Evolutionary conservation across 345 rosid species (phyloP).

Genomic region (Anastatica hierochuntica): DNA sequence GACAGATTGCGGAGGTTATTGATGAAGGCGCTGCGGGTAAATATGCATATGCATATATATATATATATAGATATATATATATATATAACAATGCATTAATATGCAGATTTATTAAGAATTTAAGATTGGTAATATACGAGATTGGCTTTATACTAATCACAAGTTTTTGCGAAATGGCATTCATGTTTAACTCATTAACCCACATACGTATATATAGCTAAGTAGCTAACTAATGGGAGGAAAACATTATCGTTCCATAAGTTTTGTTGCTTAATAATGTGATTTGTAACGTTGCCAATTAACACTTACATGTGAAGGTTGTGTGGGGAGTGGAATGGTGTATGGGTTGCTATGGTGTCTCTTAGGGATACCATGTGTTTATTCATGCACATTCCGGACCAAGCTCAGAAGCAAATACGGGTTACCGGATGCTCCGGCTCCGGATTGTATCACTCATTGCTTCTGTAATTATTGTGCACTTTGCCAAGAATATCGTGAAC

Average conservation of each 20-base stretch:
- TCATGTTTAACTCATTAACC: no score
- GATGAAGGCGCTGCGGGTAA: slow-evolving; percentile 44
- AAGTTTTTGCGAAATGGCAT: no score
- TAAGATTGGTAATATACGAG: no score
- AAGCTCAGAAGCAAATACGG: slow-evolving; percentile 32
- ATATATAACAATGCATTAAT: no score
- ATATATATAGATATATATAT: no score
- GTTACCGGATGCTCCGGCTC: slow-evolving; percentile 42
- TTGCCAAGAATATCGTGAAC: slow-evolving; percentile 52
- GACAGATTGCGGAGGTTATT: slow-evolving; percentile 47
- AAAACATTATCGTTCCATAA: no score
- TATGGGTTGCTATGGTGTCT: slow-evolving; percentile 21
- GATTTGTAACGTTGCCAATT: not conserved
- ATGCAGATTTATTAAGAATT: no score
- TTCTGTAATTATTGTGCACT: slow-evolving; percentile 44
- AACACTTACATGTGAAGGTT: not conserved
- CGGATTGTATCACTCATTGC: slow-evolving; percentile 35
- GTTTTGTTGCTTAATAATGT: no score
- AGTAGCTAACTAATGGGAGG: no score
- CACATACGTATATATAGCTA: no score
- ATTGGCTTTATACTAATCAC: no score
- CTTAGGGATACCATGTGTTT: slow-evolving; percentile 10
- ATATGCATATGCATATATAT: not conserved
- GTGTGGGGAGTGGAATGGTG: slow-evolving; percentile 17
- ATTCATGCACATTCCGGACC: slow-evolving; percentile 27